These are phyloP conservation scores for Solanum infundibuliforme DNA, from an alignment of 257 asterid genomes.

Conservation along the genomic window DNA sequence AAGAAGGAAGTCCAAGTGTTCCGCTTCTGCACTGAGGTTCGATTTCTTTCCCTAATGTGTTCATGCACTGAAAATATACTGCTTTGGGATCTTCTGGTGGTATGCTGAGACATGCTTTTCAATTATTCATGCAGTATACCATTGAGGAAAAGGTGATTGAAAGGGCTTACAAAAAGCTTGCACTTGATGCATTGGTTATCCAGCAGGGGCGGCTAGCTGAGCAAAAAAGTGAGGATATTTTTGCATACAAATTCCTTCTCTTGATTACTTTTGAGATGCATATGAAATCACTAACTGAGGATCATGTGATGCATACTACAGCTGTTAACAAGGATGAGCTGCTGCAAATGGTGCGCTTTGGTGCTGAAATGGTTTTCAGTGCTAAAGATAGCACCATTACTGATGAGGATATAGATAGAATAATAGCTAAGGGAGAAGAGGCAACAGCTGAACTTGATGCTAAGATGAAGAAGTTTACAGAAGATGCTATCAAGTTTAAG, in stretches of 20 bases:
- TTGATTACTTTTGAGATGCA: background rate
- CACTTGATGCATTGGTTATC: slow-evolving; percentile 30
- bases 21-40: slow-evolving; percentile 98
- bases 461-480: slow-evolving; percentile 92
- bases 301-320: slow-evolving; percentile 15
- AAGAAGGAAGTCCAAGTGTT: slow-evolving; percentile 99
- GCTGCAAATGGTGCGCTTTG: slow-evolving; percentile 97
- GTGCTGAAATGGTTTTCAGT: slow-evolving; percentile 99
- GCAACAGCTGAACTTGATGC: slow-evolving; percentile 93
- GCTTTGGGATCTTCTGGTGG: background rate
- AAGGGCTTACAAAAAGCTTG: slow-evolving; percentile 98
- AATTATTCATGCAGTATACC: slow-evolving; percentile 49
- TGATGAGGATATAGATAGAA: slow-evolving; percentile 5
- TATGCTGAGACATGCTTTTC: slow-evolving; percentile 6
- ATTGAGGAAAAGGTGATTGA: slow-evolving; percentile 98
- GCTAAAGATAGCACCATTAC: slow-evolving; percentile 85
- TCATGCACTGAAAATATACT: background rate
- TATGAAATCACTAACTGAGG: background rate
- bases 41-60: slow-evolving; percentile 6
- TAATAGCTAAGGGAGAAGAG: slow-evolving; percentile 7
- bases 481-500: slow-evolving; percentile 5
- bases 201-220: slow-evolving; percentile 10
- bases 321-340: slow-evolving; percentile 98
- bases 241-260: background rate
- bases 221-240: background rate